These are phyloP conservation scores for Phialemoniopsis sp. DNA, from an alignment of 2,329 filamentous ascomycete species.

Conservation along the genomic window DNA sequence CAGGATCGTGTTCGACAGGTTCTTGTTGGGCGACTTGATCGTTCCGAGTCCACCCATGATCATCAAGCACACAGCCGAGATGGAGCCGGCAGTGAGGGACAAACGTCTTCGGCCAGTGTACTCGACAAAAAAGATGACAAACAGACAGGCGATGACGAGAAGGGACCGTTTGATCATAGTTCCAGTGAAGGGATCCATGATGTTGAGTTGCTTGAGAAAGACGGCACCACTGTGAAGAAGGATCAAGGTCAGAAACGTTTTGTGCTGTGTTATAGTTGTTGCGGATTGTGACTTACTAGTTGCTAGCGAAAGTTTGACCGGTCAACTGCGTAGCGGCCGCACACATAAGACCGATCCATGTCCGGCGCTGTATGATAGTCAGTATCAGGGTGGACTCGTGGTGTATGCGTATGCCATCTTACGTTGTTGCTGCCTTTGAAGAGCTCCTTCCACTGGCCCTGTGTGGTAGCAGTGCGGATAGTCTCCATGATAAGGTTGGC, in stretches of 20 bases:
- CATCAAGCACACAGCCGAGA: constrained; percentile 5
- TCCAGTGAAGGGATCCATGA: constrained; percentile 6
- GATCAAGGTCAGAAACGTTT: too few relatives aligned
- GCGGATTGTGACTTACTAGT: too few relatives aligned
- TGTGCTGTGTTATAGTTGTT: too few relatives aligned
- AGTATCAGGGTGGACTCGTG: too few relatives aligned
- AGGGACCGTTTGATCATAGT: too few relatives aligned
- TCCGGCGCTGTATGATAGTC: too few relatives aligned
- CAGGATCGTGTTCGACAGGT: background rate
- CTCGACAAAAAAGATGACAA: constrained; percentile 4
- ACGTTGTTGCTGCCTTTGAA: too few relatives aligned
- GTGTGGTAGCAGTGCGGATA: constrained; percentile 2
- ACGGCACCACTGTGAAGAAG: too few relatives aligned
- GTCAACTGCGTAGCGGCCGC: constrained; percentile 6
- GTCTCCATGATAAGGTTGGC: constrained; percentile 5
- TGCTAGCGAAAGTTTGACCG: constrained; percentile 9
- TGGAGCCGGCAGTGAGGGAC: constrained; percentile 1
- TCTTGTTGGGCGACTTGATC: constrained; percentile 1
- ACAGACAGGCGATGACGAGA: too few relatives aligned
- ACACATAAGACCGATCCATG: background rate
- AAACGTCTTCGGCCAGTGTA: constrained; percentile 7
- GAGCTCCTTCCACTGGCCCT: constrained; percentile 4
- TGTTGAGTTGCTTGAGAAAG: constrained; percentile 9
- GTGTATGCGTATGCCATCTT: too few relatives aligned
- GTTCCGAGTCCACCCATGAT: constrained; percentile 9